Evolutionary conservation across 345 rosid genomes (phyloP).

Genomic region (Hevea brasiliensis): DNA sequence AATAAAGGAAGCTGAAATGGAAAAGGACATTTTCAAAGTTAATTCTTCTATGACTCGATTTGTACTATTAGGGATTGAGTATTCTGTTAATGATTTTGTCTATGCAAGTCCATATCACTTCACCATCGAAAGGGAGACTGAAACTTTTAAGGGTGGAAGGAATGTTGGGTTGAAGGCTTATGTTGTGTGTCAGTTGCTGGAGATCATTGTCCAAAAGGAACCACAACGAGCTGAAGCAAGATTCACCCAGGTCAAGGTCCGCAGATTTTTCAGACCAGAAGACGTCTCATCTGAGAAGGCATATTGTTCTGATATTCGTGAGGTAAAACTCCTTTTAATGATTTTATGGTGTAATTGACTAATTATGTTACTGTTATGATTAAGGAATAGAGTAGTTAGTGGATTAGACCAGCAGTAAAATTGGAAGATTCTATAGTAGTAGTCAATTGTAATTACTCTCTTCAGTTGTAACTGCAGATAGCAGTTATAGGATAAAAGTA

Average conservation of each 20-base stretch:
- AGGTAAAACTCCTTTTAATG: constrained; percentile 16
- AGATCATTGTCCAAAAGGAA: constrained; percentile 12
- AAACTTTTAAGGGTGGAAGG: constrained; percentile 32
- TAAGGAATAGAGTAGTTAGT: too few species aligned
- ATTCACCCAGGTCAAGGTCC: constrained; percentile 22
- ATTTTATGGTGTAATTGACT: background rate
- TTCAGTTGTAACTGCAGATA: too few species aligned
- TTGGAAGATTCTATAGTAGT: too few species aligned
- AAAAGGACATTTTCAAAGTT: constrained; percentile 18
- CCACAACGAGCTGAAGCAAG: constrained; percentile 1
- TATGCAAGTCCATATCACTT: constrained; percentile 26
- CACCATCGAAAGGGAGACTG: constrained; percentile 17
- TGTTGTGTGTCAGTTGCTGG: constrained; percentile 31
- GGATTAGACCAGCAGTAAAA: too few species aligned
- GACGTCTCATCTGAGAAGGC: constrained; percentile 37
- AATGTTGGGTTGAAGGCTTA: constrained; percentile 29
- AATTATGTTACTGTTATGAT: background rate
- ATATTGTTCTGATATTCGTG: constrained; percentile 31
- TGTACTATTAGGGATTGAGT: constrained; percentile 20
- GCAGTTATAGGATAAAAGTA: too few species aligned
- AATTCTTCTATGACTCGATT: constrained; percentile 22
- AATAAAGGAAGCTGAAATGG: constrained; percentile 19
- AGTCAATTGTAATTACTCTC: too few species aligned
- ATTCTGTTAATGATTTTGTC: constrained; percentile 28
- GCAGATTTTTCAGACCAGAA: constrained; percentile 35